These are phyloP conservation scores for Epichloe scottii DNA, from an alignment of 2,329 filamentous ascomycete species.

Conservation along the genomic window DNA sequence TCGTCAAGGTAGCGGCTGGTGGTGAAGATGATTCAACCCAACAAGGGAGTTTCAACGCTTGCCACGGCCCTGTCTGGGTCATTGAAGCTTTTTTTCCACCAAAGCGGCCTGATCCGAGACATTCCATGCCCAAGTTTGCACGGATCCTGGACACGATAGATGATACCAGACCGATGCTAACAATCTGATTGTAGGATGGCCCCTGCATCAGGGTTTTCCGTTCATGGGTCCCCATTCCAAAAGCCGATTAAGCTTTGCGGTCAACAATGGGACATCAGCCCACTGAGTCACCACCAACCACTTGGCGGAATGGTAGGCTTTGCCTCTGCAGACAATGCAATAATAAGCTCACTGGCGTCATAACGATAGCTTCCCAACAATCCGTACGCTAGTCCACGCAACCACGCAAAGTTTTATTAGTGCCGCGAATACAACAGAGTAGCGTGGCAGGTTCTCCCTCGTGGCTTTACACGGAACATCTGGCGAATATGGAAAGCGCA, in stretches of 20 bases:
- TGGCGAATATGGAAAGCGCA: not conserved
- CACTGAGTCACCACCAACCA: not conserved
- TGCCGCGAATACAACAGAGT: not conserved
- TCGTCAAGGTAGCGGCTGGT: no score
- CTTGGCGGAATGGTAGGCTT: not conserved
- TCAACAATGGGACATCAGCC: not conserved
- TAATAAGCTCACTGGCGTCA: no score
- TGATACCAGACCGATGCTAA: not conserved
- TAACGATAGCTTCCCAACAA: no score
- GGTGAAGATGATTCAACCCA: no score
- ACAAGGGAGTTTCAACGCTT: no score
- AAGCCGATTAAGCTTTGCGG: not conserved
- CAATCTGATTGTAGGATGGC: not conserved
- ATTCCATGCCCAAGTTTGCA: no score
- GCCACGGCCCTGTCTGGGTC: no score
- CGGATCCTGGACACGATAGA: no score
- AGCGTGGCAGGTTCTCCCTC: not conserved
- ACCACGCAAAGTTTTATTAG: not conserved
- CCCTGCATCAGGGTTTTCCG: not conserved
- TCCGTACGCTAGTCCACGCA: not conserved
- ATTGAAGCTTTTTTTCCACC: no score
- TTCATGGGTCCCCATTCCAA: not conserved
- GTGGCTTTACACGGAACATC: not conserved
- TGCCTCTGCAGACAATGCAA: no score
- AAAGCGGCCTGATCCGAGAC: no score